Evolutionary conservation across 805 yeast genomes (phyloP).

Genomic region (Starmerella potacharoeniae): DNA sequence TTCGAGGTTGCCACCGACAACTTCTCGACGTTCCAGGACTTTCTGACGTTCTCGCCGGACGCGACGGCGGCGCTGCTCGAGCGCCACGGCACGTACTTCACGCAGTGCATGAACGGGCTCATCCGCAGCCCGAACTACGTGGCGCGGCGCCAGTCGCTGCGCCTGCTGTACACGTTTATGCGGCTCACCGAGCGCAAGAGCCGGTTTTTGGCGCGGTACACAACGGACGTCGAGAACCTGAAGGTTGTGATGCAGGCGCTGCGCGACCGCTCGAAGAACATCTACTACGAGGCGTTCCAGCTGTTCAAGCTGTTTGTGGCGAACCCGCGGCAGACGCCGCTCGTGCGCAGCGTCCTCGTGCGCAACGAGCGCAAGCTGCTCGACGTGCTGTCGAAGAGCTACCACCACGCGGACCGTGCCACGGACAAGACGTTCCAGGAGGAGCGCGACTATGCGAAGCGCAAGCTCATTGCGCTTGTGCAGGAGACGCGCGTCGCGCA

Average conservation of each 20-base stretch:
- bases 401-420: conserved; percentile 39
- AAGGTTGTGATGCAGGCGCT: conserved; percentile 77
- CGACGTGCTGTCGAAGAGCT: conserved; percentile 52
- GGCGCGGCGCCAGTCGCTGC: conserved; percentile 80
- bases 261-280: conserved; percentile 78
- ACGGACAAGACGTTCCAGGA: conserved; percentile 59
- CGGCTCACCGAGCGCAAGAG: conserved; percentile 54
- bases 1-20: conserved; percentile 90
- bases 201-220: conserved; percentile 60
- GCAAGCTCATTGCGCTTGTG: conserved; percentile 43
- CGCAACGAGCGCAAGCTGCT: conserved; percentile 74
- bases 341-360: conserved; percentile 65
- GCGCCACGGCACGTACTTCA: conserved; percentile 47
- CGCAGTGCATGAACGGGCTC: conserved; percentile 50
- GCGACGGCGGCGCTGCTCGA: conserved; percentile 60
- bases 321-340: conserved; percentile 78
- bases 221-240: conserved; percentile 68
- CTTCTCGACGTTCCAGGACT: conserved; percentile 60
- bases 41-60: conserved; percentile 58
- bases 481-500: neutral
- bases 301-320: conserved; percentile 94
- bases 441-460: conserved; percentile 70
- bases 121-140: conserved; percentile 77
- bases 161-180: conserved; percentile 57
- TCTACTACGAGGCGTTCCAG: conserved; percentile 84